Conservation (phyloP, 176 grass and related monocot genomes). For the Carex myosuroides region DNA sequence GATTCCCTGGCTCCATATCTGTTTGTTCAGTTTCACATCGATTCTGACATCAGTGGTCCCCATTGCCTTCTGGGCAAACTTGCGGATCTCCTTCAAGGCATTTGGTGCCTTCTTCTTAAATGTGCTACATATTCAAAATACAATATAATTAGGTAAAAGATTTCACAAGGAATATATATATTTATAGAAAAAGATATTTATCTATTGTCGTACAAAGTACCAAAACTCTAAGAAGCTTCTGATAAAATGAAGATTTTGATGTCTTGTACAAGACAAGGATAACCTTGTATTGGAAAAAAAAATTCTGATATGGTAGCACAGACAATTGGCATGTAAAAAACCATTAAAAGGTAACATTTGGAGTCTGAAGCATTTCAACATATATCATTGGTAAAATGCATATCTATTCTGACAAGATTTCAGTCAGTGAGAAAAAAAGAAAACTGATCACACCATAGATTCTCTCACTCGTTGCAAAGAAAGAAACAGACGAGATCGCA, state of each 20-base stretch:
- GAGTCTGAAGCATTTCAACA: not conserved
- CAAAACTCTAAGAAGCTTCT: not conserved
- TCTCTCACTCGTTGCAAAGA: not conserved
- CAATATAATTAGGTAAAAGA: not conserved
- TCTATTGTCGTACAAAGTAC: too few relatives aligned
- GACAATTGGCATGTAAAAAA: not conserved
- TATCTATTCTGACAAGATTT: not conserved
- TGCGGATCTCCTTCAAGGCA: conserved; percentile 84
- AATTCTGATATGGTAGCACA: not conserved
- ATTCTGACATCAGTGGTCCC: conserved; percentile 67
- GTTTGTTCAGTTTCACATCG: conserved; percentile 93
- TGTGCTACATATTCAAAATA: conserved; percentile 32
- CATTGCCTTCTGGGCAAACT: conserved; percentile 89
- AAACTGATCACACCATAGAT: not conserved
- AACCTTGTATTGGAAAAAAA: not conserved
- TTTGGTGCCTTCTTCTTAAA: conserved; percentile 98
- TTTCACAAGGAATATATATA: not conserved
- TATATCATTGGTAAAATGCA: not conserved
- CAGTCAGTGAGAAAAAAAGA: not conserved
- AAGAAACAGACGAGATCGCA: not conserved
- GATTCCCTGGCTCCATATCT: conserved; percentile 89
- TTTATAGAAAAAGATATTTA: not conserved
- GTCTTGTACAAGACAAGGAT: not conserved
- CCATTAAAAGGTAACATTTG: not conserved
- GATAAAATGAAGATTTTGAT: not conserved